These are phyloP conservation scores for Senna siamea DNA, from an alignment of 306 rosid genomes.

Conservation along the genomic window DNA sequence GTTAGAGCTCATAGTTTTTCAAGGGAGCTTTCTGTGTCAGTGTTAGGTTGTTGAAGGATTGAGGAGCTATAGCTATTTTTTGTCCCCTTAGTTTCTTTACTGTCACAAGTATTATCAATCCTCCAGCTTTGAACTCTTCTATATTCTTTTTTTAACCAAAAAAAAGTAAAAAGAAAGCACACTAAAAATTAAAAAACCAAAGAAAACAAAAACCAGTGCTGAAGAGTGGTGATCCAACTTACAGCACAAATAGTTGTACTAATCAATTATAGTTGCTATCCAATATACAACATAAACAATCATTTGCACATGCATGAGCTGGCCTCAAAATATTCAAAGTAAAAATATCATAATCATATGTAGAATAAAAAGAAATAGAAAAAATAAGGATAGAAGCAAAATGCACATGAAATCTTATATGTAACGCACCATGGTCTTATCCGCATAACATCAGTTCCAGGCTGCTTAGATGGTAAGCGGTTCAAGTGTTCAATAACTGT, in stretches of 20 bases:
- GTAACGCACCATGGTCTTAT: conserved; percentile 77
- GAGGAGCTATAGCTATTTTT: neutral
- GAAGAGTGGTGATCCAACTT: neutral
- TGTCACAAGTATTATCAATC: no score
- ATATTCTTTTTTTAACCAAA: no score
- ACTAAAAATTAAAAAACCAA: neutral
- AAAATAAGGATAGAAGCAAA: conserved; percentile 13
- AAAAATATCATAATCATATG: conserved; percentile 7
- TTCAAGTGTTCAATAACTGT: conserved; percentile 75
- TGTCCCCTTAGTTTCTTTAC: no score
- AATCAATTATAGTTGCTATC: neutral
- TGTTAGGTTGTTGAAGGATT: neutral
- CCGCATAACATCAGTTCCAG: conserved; percentile 83
- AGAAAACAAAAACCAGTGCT: neutral
- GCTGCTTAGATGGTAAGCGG: conserved; percentile 73
- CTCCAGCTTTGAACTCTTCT: neutral
- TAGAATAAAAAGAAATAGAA: conserved; percentile 23
- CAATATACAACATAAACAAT: neutral
- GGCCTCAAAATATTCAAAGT: neutral
- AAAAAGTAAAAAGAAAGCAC: neutral
- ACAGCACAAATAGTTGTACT: neutral
- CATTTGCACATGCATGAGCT: conserved; percentile 1
- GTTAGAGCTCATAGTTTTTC: neutral
- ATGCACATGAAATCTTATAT: conserved; percentile 15
- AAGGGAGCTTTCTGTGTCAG: neutral